Evolutionary conservation across 1,284 basidiomycete species (phyloP), one percentile per base, ranked within the genome.

Genomic region (Phellopilus nigrolimitatus): DNA sequence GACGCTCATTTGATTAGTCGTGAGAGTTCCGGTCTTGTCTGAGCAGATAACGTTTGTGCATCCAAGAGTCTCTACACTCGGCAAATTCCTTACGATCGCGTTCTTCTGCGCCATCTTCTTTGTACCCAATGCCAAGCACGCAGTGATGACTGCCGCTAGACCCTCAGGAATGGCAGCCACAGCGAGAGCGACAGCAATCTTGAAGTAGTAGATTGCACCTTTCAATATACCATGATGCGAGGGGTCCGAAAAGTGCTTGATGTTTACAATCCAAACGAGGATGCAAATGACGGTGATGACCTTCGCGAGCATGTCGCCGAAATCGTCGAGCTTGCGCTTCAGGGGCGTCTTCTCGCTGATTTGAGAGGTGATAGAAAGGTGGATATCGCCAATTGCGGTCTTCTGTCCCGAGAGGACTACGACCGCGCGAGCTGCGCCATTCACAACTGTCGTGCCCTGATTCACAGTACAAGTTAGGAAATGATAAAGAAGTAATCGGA

Each of bases 91-190:
- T 42, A 98, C 95, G 60, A 98, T 97, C 4, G 94, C 95, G 56
- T 95, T 95, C 70, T 93, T 90, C 73, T 95, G 90, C 0, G 95
- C 93, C 95, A 98, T 97, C 67, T 95, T 95, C 73, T 95, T 93
- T 10, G 93, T 95, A 15, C 95, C 95, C 9, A 98, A 77, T 6
- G 95, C 94, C 39, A 98, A 72, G 66, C 92, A 95, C n/a, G 91
- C 92, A 5, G 95, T 98, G 62, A 97, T 95, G 56, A 97, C 94
- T 42, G 92, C 93, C 28, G 95, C 92, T 10, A 98, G 74, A 56
- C 94, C 95, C 67, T 97, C 94, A 0, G 95, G 94, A 61, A 97
- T 97, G 42, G 94, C 94, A 52, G 95, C 94, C 39, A 97, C 94
- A 13, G 95, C 94, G 31, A 97, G 75, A 3, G 95, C 92, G 40